phyloP scores from a whole-genome alignment of 106 monocot species.

The Iris macrosiphon region DNA sequence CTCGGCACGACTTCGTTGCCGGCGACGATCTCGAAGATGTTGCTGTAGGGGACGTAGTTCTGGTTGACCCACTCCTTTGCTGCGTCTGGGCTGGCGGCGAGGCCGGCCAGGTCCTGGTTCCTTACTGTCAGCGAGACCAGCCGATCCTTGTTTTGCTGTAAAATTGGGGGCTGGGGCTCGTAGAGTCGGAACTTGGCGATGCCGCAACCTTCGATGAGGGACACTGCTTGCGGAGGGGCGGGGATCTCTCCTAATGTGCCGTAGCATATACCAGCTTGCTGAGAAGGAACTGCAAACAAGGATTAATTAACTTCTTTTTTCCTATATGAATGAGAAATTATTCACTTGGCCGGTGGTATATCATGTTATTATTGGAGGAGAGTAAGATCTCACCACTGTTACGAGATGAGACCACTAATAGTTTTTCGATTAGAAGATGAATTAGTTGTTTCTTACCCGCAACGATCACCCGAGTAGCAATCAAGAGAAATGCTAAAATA shows the following conservation, averaged over 20 bases:
- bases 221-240: neutral
- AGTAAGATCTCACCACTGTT: too few species aligned
- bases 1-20: conserved; percentile 2
- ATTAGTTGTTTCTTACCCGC: too few species aligned
- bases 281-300: neutral
- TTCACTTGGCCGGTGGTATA: too few species aligned
- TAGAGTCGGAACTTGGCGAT: neutral
- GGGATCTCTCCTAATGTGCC: neutral
- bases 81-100: neutral
- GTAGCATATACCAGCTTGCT: neutral
- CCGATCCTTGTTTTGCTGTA: neutral
- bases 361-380: too few species aligned
- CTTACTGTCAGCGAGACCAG: neutral
- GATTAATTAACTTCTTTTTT: neutral
- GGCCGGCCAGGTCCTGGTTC: neutral
- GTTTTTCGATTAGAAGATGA: too few species aligned
- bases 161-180: neutral
- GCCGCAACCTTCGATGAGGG: neutral
- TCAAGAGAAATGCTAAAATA: too few species aligned
- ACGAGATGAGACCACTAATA: too few species aligned
- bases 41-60: neutral
- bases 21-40: neutral
- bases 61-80: neutral
- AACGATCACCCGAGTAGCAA: too few species aligned
- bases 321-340: too few species aligned